Evolutionary conservation across 2,329 filamentous ascomycete species (phyloP).

Genomic region (Phaeosphaeriaceae sp.): DNA sequence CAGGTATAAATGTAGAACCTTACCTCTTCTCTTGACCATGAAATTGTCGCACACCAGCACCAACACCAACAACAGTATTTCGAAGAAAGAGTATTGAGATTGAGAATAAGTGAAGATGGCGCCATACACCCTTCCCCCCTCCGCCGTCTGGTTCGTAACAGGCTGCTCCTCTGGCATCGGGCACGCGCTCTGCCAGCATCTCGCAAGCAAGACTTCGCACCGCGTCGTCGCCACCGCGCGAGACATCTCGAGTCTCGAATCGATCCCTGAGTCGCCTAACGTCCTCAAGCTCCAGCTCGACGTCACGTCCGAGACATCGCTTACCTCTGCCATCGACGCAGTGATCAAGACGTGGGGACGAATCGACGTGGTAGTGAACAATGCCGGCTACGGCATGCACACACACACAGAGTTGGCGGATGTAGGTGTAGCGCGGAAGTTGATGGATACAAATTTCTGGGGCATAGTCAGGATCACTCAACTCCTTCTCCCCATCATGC

Average conservation of each 20-base stretch:
- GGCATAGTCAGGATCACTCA: conserved; percentile 51
- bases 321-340: conserved; percentile 45
- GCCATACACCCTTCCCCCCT: conserved; percentile 15
- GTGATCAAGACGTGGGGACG: conserved; percentile 78
- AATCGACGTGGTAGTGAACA: conserved; percentile 49
- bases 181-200: conserved; percentile 46
- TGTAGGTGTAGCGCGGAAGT: conserved; percentile 40
- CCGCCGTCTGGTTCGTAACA: conserved; percentile 28
- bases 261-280: conserved; percentile 45
- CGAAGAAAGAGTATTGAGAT: background rate
- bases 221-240: conserved; percentile 59
- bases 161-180: conserved; percentile 61
- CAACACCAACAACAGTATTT: no score
- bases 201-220: conserved; percentile 49
- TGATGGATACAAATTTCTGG: conserved; percentile 56
- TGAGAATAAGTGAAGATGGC: conserved; percentile 6
- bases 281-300: conserved; percentile 44
- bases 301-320: conserved; percentile 52
- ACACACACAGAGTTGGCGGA: conserved; percentile 40
- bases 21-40: no score
- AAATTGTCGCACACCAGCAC: no score
- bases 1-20: no score
- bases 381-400: conserved; percentile 56
- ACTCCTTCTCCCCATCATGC: conserved; percentile 49
- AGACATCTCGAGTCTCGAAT: conserved; percentile 50